Percentiles rank a stretch among this genome's conserved stretches.
Evolutionary conservation across 495 filamentous ascomycete species (phyloP).

Genomic region (Tetracladium setigerum): DNA sequence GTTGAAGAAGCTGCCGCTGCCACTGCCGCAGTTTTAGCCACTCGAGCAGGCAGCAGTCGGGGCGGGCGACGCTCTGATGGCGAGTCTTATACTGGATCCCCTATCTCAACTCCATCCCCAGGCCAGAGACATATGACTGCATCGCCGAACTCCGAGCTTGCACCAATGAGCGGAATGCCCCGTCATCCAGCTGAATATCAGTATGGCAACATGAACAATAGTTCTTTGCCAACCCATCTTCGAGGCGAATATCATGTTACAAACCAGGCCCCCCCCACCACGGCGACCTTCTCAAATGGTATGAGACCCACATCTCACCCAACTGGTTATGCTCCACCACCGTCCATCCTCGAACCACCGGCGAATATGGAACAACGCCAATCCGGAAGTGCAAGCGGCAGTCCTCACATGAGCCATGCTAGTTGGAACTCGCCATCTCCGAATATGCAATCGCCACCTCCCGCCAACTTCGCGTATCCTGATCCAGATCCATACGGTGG

Average conservation of each 20-base stretch:
- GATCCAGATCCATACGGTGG: slow-evolving; percentile 54
- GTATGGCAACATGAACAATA: slow-evolving; percentile 49
- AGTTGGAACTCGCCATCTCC: slow-evolving; percentile 71
- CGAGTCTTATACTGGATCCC: slow-evolving; percentile 71
- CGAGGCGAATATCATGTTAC: slow-evolving; percentile 60
- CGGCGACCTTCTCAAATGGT: slow-evolving; percentile 53
- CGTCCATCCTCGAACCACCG: slow-evolving; percentile 82
- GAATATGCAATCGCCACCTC: slow-evolving; percentile 56
- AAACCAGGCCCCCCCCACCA: slow-evolving; percentile 45
- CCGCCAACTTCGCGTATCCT: slow-evolving; percentile 60
- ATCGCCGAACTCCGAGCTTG: slow-evolving; percentile 72
- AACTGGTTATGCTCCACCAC: slow-evolving; percentile 68
- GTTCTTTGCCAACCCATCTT: slow-evolving; percentile 74
- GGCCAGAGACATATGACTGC: slow-evolving; percentile 66
- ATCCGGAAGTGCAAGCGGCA: slow-evolving; percentile 55
- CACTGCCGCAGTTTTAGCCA: slow-evolving; percentile 74
- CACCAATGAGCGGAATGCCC: slow-evolving; percentile 64
- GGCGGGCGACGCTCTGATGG: slow-evolving; percentile 60
- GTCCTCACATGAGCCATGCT: slow-evolving; percentile 63
- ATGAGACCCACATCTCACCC: slow-evolving; percentile 70
- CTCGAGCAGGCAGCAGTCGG: slow-evolving; percentile 46
- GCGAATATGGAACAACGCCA: slow-evolving; percentile 63
- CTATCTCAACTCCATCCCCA: slow-evolving; percentile 79
- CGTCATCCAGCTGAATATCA: slow-evolving; percentile 63
- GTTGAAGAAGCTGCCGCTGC: slow-evolving; percentile 89